Evolutionary conservation across 495 filamentous ascomycete genomes (phyloP).

Genomic region (Cladorrhinum samala): DNA sequence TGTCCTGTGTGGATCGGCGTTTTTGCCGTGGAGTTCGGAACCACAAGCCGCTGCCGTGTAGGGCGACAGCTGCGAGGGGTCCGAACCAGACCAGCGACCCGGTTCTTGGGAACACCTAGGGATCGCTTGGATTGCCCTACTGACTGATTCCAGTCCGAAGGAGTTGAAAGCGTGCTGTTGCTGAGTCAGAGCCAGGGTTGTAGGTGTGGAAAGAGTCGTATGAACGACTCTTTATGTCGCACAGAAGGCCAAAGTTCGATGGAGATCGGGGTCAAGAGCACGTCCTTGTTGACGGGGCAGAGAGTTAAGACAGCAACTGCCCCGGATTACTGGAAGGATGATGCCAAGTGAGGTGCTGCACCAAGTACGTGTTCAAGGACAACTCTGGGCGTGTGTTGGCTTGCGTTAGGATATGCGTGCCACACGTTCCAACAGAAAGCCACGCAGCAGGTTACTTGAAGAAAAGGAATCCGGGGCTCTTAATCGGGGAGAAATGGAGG

Average conservation of each 20-base stretch:
- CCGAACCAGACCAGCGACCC: slow-evolving; percentile 20
- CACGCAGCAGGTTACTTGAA: slow-evolving; percentile 18
- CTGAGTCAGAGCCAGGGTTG: slow-evolving; percentile 3
- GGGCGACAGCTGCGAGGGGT: slow-evolving; percentile 15
- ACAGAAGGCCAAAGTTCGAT: slow-evolving; percentile 5
- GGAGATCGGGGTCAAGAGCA: slow-evolving; percentile 8
- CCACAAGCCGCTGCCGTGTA: slow-evolving; percentile 12
- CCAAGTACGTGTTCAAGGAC: slow-evolving; percentile 19
- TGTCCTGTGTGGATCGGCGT: slow-evolving; percentile 27
- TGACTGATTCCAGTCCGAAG: slow-evolving; percentile 16
- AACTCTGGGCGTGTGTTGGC: slow-evolving; percentile 14
- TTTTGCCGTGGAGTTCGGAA: slow-evolving; percentile 11
- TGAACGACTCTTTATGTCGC: slow-evolving; percentile 9
- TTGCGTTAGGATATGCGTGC: slow-evolving; percentile 15
- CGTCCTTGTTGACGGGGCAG: slow-evolving; percentile 2
- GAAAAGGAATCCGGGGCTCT: neutral
- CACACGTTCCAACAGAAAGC: slow-evolving; percentile 7
- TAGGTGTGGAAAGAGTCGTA: slow-evolving; percentile 1
- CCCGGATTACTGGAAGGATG: neutral
- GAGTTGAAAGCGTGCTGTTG: slow-evolving; percentile 2
- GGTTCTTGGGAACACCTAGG: slow-evolving; percentile 19
- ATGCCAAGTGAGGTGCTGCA: slow-evolving; percentile 6
- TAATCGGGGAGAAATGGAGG: slow-evolving; percentile 13
- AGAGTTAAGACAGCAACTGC: neutral
- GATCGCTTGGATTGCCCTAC: slow-evolving; percentile 29